These are phyloP conservation scores for Cutaneotrichosporon sp. DNA, from an alignment of 1,284 basidiomycete species.

Conservation along the genomic window DNA sequence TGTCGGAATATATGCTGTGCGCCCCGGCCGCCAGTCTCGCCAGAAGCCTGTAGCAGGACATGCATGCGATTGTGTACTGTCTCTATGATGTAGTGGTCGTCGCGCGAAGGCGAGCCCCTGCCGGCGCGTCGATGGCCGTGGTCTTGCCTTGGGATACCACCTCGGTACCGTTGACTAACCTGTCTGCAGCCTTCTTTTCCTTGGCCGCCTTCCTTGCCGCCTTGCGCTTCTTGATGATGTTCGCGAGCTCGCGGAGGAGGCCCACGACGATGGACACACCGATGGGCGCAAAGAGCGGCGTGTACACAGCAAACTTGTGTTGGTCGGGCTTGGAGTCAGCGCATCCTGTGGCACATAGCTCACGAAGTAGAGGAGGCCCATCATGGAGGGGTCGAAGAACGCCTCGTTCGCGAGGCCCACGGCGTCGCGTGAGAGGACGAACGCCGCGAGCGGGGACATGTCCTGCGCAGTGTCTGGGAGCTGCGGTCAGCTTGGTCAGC, in stretches of 20 bases:
- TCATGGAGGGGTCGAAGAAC: constrained; percentile 96
- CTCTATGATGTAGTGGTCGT: neutral
- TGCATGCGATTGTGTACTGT: constrained; percentile 7
- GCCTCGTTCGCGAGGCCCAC: constrained; percentile 76
- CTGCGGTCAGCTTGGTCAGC: neutral
- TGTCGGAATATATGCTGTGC: neutral
- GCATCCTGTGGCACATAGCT: neutral
- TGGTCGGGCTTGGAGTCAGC: constrained; percentile 67
- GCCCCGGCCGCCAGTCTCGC: neutral
- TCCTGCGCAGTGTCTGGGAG: constrained; percentile 14
- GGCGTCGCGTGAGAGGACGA: constrained; percentile 68
- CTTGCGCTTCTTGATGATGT: constrained; percentile 1
- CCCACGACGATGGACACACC: constrained; percentile 78
- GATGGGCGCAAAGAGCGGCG: constrained; percentile 85
- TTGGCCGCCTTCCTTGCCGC: constrained; percentile 4
- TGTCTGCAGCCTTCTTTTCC: neutral
- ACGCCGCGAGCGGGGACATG: constrained; percentile 37
- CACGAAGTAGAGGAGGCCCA: constrained; percentile 88
- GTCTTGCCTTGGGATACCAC: constrained; percentile 55
- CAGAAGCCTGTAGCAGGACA: constrained; percentile 1
- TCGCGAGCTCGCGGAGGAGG: constrained; percentile 64
- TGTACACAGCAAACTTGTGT: constrained; percentile 93
- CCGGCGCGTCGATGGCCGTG: neutral
- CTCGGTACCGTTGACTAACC: constrained; percentile 16
- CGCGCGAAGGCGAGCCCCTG: constrained; percentile 2